These are phyloP conservation scores for Detonula confervacea DNA, from an alignment of 352 stramenopile genomes.

Conservation along the genomic window DNA sequence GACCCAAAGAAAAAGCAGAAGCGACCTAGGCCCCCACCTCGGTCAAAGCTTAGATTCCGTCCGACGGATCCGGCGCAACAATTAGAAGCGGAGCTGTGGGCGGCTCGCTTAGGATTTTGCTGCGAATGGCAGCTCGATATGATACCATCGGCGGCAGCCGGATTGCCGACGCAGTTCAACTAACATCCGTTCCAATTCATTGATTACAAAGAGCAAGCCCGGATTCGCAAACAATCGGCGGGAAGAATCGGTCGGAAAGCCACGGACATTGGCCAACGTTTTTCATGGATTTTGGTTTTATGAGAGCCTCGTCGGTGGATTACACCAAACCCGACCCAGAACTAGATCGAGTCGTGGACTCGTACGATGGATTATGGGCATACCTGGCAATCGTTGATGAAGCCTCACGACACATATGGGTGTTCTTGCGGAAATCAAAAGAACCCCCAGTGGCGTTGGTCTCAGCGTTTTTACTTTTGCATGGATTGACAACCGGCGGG, in stretches of 20 bases:
- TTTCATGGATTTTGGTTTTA: constrained; percentile 33
- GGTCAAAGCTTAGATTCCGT: not conserved
- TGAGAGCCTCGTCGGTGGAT: constrained; percentile 6
- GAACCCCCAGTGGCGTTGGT: constrained; percentile 10
- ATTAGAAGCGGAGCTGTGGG: constrained; percentile 30
- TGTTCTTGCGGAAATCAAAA: constrained; percentile 14
- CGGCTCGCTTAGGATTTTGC: constrained; percentile 9
- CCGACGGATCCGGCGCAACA: not conserved
- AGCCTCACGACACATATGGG: not conserved
- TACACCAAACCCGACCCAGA: not conserved
- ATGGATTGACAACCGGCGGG: not conserved
- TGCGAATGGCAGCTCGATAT: constrained; percentile 10
- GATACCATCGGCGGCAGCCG: not conserved
- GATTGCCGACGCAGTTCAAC: constrained; percentile 19
- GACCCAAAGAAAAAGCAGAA: no score
- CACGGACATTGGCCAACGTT: not conserved
- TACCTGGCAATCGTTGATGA: constrained; percentile 32
- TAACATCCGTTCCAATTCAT: constrained; percentile 24
- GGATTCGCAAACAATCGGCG: not conserved
- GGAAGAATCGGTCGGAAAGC: not conserved
- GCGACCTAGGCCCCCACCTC: not conserved
- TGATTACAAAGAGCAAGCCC: constrained; percentile 24
- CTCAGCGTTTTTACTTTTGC: not conserved
- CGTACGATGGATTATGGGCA: constrained; percentile 16
- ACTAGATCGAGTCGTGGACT: constrained; percentile 18